Evolutionary conservation across 148 eudicot genomes (phyloP), one percentile per base, ranked within the genome.

Genomic region (Diospyros lotus): DNA sequence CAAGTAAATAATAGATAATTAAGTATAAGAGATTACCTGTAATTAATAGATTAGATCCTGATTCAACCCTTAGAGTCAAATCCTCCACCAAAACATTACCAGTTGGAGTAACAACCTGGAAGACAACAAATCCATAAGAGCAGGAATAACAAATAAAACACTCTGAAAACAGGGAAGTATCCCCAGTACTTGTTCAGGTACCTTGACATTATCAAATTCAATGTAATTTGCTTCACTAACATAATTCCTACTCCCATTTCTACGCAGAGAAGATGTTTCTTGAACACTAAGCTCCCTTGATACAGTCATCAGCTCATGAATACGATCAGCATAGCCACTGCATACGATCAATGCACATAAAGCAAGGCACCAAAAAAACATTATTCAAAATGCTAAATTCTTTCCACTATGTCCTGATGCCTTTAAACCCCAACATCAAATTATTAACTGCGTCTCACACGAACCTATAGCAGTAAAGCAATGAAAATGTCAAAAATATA

Each of bases 241-340:
- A 80, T 89, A 93, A 80, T 87, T 96, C 79, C 79, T 85, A 75
- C 80, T 87, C 86, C 93, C 94, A 75, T 80, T 92, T 84, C 83
- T 82, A 72, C 72, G 90, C 50, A 85, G 80, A 75, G 87, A 87
- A 74, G 91, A 84, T 61, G 76, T 54, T 77, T 91, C 98, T 52
- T 78, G 89, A 70, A 55, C 66, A 69, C 92, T 84, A 78, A 96
- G 82, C 77, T 95, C 98, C 73, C 91, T 84, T 64, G 98, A 90
- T 75, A 92, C 81, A 45, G 80, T 80, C 89, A 95, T 82, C 78
- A 95, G 85, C 79, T 96, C 99, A 77, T 96, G 99, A 58, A 96
- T 96, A 52, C 99, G 94, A 79, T 91, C 99, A 7, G 99, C 99
- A 81, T 93, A 96, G 65, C 99, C 99, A 85, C 99, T 96, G 91